phyloP scores from a whole-genome alignment of 352 stramenopile species.

The Pythium utonaiense region DNA sequence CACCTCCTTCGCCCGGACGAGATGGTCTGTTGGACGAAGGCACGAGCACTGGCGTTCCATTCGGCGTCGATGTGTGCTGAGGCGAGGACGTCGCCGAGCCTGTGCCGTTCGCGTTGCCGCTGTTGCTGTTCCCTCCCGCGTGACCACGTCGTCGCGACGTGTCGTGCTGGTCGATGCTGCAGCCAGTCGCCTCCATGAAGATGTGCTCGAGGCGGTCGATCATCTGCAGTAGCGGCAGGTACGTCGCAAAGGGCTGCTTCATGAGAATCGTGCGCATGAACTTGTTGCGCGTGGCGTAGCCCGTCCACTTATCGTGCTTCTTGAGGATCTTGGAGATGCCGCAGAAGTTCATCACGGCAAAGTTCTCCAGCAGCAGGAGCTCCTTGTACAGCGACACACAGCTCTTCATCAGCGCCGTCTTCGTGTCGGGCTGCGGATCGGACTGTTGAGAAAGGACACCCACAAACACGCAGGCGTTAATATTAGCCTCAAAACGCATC shows the following conservation, averaged over 20 bases:
- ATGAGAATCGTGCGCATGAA: constrained; percentile 89
- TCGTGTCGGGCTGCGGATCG: constrained; percentile 42
- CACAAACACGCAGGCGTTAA: background rate
- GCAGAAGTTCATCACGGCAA: constrained; percentile 89
- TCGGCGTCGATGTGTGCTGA: background rate
- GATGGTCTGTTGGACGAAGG: constrained; percentile 13
- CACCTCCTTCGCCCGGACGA: background rate
- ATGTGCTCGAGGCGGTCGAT: constrained; percentile 86
- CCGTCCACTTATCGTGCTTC: constrained; percentile 91
- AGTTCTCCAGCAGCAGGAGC: constrained; percentile 84
- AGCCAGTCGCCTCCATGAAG: constrained; percentile 86
- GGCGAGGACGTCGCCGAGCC: background rate
- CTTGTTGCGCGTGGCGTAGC: constrained; percentile 87
- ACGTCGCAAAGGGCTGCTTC: constrained; percentile 86
- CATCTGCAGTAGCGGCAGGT: constrained; percentile 80
- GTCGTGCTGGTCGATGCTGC: constrained; percentile 83
- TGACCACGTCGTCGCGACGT: constrained; percentile 37
- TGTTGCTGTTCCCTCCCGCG: constrained; percentile 11
- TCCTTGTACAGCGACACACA: constrained; percentile 87
- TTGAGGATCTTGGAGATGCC: constrained; percentile 90
- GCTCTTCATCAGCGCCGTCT: constrained; percentile 76
- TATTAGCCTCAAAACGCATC: background rate
- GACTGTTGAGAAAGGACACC: constrained; percentile 23
- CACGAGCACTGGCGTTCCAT: background rate
- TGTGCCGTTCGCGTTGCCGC: background rate